These are phyloP conservation scores for Clitopilus hobsonii DNA, from an alignment of 768 basidiomycete genomes.

Conservation along the genomic window DNA sequence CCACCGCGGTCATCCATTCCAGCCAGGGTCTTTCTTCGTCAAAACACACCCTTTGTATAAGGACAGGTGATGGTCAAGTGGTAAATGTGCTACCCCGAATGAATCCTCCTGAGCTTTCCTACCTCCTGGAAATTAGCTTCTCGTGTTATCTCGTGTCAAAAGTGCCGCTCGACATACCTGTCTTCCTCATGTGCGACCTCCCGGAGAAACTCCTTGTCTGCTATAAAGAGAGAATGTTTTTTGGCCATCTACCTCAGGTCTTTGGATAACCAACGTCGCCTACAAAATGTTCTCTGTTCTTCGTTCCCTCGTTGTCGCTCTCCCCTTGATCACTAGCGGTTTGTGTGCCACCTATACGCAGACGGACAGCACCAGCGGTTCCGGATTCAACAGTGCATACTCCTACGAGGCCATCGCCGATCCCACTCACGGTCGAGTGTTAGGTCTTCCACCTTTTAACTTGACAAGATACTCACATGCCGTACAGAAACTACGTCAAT, in stretches of 20 bases:
- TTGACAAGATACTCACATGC: neutral
- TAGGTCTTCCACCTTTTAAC: constrained; percentile 13
- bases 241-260: neutral
- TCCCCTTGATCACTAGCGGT: constrained; percentile 15
- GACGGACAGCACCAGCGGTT: constrained; percentile 39
- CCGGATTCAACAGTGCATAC: constrained; percentile 49
- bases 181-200: no score
- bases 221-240: neutral
- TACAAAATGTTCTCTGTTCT: neutral
- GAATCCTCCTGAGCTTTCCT: no score
- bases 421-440: constrained; percentile 67
- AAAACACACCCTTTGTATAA: no score
- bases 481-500: constrained; percentile 37
- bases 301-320: constrained; percentile 1
- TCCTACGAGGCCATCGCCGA: constrained; percentile 44
- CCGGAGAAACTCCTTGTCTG: neutral
- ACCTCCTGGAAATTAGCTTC: no score
- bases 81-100: no score
- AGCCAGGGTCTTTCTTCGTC: no score
- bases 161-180: no score
- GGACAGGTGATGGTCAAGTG: no score
- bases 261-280: neutral
- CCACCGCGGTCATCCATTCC: no score
- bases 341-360: constrained; percentile 40
- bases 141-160: no score